Evolutionary conservation across 1,284 basidiomycete genomes (phyloP).

Genomic region (Tilletiopsis washingtonensis): DNA sequence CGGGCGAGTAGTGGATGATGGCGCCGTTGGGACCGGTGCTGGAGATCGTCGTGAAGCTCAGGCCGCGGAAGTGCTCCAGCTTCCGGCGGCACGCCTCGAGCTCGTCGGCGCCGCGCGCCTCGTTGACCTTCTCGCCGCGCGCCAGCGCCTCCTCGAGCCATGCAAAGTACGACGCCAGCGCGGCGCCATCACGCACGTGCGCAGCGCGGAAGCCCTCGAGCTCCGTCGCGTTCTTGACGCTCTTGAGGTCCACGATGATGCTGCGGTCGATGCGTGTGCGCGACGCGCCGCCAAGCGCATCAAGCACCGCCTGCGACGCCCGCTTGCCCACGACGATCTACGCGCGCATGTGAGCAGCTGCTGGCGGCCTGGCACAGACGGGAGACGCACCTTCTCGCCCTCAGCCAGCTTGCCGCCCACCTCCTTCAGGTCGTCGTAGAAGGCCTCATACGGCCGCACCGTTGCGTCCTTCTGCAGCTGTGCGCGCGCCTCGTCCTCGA

Average conservation of each 20-base stretch:
- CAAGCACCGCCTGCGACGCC: conserved; percentile 40
- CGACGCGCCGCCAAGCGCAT: conserved; percentile 36
- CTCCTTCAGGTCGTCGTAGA: conserved; percentile 36
- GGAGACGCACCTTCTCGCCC: conserved; percentile 10
- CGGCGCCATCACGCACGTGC: conserved; percentile 84
- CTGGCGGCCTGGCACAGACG: neutral
- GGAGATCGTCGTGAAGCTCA: conserved; percentile 88
- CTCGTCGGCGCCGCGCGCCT: conserved; percentile 71
- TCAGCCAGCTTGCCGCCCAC: conserved; percentile 16
- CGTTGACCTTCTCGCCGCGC: conserved; percentile 61
- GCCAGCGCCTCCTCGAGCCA: conserved; percentile 83
- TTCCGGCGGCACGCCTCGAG: conserved; percentile 73
- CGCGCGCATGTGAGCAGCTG: neutral
- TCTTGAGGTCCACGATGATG: conserved; percentile 72
- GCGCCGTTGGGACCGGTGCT: conserved; percentile 79
- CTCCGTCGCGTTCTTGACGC: conserved; percentile 80
- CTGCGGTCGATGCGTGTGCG: conserved; percentile 32
- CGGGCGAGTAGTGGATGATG: conserved; percentile 87
- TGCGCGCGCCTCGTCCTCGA: conserved; percentile 56
- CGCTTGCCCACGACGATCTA: conserved; percentile 39
- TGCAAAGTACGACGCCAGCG: conserved; percentile 69
- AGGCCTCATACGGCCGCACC: conserved; percentile 59
- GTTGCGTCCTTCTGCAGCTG: conserved; percentile 68
- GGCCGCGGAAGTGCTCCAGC: conserved; percentile 69
- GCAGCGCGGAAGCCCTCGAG: conserved; percentile 79